Conservation (phyloP, 768 basidiomycete species). For the Artomyces pyxidatus region DNA sequence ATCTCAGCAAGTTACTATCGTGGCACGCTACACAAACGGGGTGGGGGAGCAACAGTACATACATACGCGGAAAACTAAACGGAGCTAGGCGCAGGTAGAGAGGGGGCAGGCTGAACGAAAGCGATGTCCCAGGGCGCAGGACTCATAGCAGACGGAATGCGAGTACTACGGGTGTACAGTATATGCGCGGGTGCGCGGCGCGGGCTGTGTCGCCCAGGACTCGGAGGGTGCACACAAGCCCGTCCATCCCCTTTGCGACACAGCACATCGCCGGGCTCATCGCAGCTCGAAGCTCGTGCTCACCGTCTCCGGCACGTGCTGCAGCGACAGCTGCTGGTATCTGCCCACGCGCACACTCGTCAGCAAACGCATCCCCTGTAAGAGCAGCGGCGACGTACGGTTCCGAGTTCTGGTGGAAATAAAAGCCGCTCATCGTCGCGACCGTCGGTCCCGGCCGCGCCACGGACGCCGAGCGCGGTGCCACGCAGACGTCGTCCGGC, state of each 20-base stretch:
- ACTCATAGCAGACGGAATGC: no score
- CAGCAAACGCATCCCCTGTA: background rate
- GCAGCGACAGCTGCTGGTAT: constrained; percentile 83
- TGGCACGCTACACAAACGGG: no score
- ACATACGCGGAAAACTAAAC: no score
- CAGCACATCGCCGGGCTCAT: constrained; percentile 23
- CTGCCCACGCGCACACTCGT: constrained; percentile 28
- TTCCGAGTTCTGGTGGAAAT: constrained; percentile 89
- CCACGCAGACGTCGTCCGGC: constrained; percentile 25
- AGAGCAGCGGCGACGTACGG: constrained; percentile 50
- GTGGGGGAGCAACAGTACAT: no score
- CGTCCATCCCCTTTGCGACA: background rate
- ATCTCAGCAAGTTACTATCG: no score
- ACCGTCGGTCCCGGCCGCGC: constrained; percentile 39
- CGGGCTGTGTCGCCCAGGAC: background rate
- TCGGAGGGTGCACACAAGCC: no score
- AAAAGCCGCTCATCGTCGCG: constrained; percentile 84
- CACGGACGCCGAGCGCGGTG: constrained; percentile 38
- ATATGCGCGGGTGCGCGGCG: background rate
- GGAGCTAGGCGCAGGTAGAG: no score
- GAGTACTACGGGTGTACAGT: no score
- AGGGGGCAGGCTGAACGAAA: no score
- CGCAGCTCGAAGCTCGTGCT: constrained; percentile 85
- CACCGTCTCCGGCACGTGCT: constrained; percentile 65
- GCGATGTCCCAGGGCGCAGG: no score